Percentiles rank a stretch among this genome's conserved stretches.
Conservation (phyloP, 768 basidiomycete genomes). For the Phylloporus arenicola region DNA sequence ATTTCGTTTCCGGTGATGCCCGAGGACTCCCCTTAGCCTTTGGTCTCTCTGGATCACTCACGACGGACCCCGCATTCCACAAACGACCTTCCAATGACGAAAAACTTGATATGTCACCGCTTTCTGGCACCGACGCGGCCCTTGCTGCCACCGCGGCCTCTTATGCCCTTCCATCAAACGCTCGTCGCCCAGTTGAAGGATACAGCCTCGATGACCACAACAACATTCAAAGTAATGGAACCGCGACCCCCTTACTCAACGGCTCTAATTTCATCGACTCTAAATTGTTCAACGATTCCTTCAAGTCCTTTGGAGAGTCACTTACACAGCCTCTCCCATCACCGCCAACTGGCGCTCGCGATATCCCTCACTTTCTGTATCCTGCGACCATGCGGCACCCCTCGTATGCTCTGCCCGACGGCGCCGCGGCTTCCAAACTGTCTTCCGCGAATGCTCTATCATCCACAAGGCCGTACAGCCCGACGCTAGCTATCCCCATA, state of each 20-base stretch:
- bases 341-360: constrained; percentile 16
- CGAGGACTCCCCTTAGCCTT: constrained; percentile 12
- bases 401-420: constrained; percentile 36
- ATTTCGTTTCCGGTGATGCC: too few species aligned
- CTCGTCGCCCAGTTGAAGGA: constrained; percentile 46
- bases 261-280: constrained; percentile 25
- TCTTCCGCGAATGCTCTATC: constrained; percentile 54
- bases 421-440: constrained; percentile 28
- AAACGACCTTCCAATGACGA: constrained; percentile 22
- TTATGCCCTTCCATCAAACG: constrained; percentile 40
- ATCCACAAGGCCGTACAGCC: constrained; percentile 49
- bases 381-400: constrained; percentile 45
- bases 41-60: constrained; percentile 12
- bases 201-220: constrained; percentile 46
- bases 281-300: constrained; percentile 25
- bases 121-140: constrained; percentile 11
- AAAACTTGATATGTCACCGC: constrained; percentile 15
- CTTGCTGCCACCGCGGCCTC: constrained; percentile 35
- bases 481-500: constrained; percentile 43
- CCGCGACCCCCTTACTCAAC: constrained; percentile 19
- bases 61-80: constrained; percentile 15
- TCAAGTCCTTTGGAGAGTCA: constrained; percentile 30
- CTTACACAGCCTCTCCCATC: constrained; percentile 21
- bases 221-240: constrained; percentile 15
- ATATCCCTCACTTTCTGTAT: constrained; percentile 31